Base-by-base conservation (phyloP, 108 stramenopile genomes). In the Nannochloropsis salina region DNA sequence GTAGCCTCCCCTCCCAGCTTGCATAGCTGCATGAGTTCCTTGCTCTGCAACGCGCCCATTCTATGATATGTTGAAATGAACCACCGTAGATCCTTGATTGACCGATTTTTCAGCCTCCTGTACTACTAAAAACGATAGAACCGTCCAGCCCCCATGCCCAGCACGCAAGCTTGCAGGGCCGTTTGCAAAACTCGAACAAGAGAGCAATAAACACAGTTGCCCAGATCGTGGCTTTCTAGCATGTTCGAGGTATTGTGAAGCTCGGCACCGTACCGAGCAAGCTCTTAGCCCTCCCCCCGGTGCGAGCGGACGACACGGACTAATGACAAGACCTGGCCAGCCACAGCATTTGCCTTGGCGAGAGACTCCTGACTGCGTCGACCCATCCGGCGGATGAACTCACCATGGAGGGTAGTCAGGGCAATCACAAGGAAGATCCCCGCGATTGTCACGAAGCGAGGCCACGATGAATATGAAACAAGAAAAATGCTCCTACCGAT, bases 251-350 rank as follows among this genome's bases (percentile, higher is more conserved):
- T 45, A 20, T 80, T 47, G 9, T 41, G 9, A 1, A 10, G 2
- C 40, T 41, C 15, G 9, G 41, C 51, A 42, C 18, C 45, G 43
- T 45, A 88, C 87, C 87, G 22, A 31, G 51, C 22, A 12, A 47
- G 84, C 47, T 85, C 88, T 40, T 43, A 51, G 41, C 80, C 42
- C 85, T 89, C 88, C 80, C 80, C 82, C 9, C 85, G 74, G 83
- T 89, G 88, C 20, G 88, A 84, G 44, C 88, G 85, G 43, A 85
- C 84, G 11, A 89, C 88, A 40, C 83, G 44, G 6, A 89, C 85
- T 44, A 89, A 61, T 9, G 85, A 81, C 43, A 89, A 61, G 81
- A 51, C 83, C 85, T 89, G 88, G 83, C 85, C 85, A 42, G 88
- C 88, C 44, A 82, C 88, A 45, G 82, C 83, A 1, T 83, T 83